phyloP scores from a whole-genome alignment of 805 yeast species.

The Saccharomycopsis fibuligera region DNA sequence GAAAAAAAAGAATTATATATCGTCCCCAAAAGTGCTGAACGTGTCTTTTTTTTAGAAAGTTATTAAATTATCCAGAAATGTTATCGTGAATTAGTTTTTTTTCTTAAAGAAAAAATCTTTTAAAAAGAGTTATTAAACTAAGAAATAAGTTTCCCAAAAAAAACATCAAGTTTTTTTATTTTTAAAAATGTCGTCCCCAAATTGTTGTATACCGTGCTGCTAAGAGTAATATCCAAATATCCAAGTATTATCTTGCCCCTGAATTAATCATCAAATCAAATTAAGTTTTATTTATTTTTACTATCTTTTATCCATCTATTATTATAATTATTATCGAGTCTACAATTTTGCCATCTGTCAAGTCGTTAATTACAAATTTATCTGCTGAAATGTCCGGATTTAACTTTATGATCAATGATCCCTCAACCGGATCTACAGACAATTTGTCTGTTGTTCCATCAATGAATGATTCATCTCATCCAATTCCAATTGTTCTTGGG shows the following conservation, averaged over 20 bases:
- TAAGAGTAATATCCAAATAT: neutral
- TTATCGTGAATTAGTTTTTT: neutral
- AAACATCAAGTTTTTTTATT: neutral
- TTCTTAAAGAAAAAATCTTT: neutral
- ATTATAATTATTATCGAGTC: neutral
- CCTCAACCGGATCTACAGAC: constrained; percentile 4
- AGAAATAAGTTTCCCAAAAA: neutral
- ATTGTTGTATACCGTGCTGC: neutral
- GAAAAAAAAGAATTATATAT: neutral
- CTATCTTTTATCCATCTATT: neutral
- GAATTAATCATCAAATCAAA: neutral
- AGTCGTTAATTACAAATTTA: neutral
- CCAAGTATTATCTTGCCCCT: constrained; percentile 1
- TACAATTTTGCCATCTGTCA: neutral
- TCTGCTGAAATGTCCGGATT: constrained; percentile 11
- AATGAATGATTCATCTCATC: constrained; percentile 4
- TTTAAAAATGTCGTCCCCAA: constrained; percentile 1
- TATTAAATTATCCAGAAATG: constrained; percentile 3
- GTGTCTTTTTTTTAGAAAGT: neutral
- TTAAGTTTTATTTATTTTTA: neutral
- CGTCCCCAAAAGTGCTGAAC: neutral
- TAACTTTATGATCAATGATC: constrained; percentile 13
- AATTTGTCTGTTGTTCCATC: constrained; percentile 1
- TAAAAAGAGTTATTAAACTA: neutral
- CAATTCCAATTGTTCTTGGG: constrained; percentile 19